A percentile compares a stretch with the other conserved stretches of the same genome.
phyloP scores from a whole-genome alignment of 805 yeast genomes.

The Saturnispora gosingensis region DNA sequence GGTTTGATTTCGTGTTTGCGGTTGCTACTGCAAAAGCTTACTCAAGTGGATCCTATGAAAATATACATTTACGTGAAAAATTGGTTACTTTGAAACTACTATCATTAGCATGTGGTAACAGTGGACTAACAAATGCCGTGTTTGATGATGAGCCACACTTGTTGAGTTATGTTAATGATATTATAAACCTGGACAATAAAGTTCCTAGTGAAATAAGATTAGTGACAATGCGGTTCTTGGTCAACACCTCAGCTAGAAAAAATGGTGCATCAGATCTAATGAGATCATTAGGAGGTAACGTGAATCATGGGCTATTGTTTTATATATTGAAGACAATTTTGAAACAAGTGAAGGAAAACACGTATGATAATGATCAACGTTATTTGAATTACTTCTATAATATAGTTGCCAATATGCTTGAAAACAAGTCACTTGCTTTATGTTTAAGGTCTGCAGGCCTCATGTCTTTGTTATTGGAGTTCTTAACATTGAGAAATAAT shows the following conservation, averaged over 20 bases:
- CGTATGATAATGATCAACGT: conserved; percentile 18
- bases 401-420: conserved; percentile 53
- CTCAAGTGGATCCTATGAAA: conserved; percentile 41
- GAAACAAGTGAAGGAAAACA: conserved; percentile 34
- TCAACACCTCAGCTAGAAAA: conserved; percentile 56
- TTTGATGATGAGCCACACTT: conserved; percentile 67
- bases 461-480: conserved; percentile 52
- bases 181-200: conserved; percentile 55
- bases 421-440: conserved; percentile 43
- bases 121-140: conserved; percentile 52
- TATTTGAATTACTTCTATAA: conserved; percentile 40
- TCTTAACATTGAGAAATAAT: conserved; percentile 43
- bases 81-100: conserved; percentile 56
- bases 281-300: conserved; percentile 74
- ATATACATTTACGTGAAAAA: conserved; percentile 45
- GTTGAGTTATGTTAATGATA: conserved; percentile 58
- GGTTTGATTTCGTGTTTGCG: conserved; percentile 54
- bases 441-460: conserved; percentile 70
- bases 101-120: conserved; percentile 55
- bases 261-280: conserved; percentile 71
- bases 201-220: conserved; percentile 46
- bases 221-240: conserved; percentile 58
- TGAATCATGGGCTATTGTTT: conserved; percentile 74
- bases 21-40: conserved; percentile 68
- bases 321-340: conserved; percentile 60